Evolutionary conservation across 768 basidiomycete species (phyloP).

Genomic region (Suillus hirtellus): DNA sequence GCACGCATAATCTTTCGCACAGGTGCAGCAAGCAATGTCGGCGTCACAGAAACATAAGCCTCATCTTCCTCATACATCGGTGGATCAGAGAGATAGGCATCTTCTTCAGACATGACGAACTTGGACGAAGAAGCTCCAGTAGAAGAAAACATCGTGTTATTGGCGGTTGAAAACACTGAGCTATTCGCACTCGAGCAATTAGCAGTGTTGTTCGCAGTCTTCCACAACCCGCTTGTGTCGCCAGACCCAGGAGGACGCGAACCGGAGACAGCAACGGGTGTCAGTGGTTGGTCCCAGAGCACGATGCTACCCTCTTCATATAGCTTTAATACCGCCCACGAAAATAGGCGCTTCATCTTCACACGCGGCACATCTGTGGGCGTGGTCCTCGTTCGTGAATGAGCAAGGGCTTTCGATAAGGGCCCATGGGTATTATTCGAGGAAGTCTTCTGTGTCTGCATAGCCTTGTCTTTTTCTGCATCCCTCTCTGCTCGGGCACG

Average conservation of each 20-base stretch:
- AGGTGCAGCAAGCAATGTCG: constrained; percentile 46
- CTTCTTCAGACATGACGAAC: constrained; percentile 29
- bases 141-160: constrained; percentile 27
- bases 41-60: constrained; percentile 63
- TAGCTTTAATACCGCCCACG: constrained; percentile 61
- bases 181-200: constrained; percentile 28
- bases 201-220: constrained; percentile 29
- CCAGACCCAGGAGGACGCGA: constrained; percentile 8
- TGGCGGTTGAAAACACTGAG: constrained; percentile 18
- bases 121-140: constrained; percentile 30
- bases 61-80: constrained; percentile 61
- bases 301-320: constrained; percentile 74
- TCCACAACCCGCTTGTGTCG: constrained; percentile 51
- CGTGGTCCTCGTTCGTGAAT: constrained; percentile 3
- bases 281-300: constrained; percentile 66
- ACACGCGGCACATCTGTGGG: constrained; percentile 27
- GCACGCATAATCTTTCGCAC: constrained; percentile 48
- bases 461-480: constrained; percentile 35
- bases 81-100: constrained; percentile 61
- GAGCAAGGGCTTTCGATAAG: background rate
- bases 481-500: constrained; percentile 51
- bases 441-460: background rate
- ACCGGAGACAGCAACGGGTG: constrained; percentile 13
- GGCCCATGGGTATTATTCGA: background rate
- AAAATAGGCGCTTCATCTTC: constrained; percentile 70